phyloP scores from a whole-genome alignment of 495 filamentous ascomycete genomes.

The Tuber microsphaerosporum region DNA sequence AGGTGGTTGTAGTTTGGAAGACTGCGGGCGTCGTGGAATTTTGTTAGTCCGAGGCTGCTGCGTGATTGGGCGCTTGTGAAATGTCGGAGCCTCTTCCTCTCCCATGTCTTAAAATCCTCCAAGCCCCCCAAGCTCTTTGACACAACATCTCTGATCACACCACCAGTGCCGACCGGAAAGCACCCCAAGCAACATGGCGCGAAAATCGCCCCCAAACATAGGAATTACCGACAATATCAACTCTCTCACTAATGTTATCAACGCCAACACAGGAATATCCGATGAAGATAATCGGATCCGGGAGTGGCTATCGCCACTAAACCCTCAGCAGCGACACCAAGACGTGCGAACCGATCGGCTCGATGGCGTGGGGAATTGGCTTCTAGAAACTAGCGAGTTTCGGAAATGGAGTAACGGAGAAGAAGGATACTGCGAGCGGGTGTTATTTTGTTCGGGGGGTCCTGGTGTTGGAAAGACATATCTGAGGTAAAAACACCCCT shows the following conservation, averaged over 20 bases:
- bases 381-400: too few species aligned
- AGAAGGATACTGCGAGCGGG: too few species aligned
- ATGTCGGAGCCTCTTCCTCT: not conserved
- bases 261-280: not conserved
- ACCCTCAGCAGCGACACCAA: not conserved
- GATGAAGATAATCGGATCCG: not conserved
- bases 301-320: not conserved
- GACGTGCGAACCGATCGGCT: not conserved
- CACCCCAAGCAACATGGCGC: not conserved
- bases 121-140: not conserved
- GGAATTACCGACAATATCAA: not conserved
- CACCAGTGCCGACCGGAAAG: not conserved
- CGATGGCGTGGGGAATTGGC: too few species aligned
- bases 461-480: not conserved
- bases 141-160: not conserved
- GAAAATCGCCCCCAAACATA: not conserved
- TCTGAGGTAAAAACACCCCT: not conserved
- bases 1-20: too few species aligned
- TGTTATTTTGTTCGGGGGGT: too few species aligned
- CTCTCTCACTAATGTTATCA: not conserved
- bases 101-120: not conserved
- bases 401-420: too few species aligned
- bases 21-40: too few species aligned
- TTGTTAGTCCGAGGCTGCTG: too few species aligned
- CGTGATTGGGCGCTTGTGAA: too few species aligned